Percentiles rank a stretch among this genome's conserved stretches.
Conservation (phyloP, 805 yeast species). For the Wickerhamomyces bovis region DNA sequence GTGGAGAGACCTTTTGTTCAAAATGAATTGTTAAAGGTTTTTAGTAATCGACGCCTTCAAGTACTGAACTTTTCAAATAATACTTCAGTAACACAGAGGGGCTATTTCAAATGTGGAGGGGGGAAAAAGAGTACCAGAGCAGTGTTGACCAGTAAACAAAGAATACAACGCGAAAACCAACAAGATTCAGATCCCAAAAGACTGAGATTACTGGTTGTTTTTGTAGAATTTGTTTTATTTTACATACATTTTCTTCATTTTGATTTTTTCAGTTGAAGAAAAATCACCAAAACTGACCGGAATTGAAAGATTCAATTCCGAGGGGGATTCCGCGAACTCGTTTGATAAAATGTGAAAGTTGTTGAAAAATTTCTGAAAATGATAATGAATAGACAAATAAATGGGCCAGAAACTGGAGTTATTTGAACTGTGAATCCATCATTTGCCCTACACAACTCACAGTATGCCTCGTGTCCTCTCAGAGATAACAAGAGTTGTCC, state of each 20-base stretch:
- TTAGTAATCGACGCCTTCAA: background rate
- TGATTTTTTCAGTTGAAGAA: background rate
- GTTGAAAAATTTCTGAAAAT: background rate
- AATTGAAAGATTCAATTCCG: background rate
- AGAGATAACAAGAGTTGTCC: slow-evolving; percentile 9
- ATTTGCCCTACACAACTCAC: background rate
- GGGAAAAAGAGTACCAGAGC: background rate
- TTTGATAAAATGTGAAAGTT: background rate
- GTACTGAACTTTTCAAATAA: background rate
- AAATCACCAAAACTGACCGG: background rate
- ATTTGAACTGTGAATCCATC: background rate
- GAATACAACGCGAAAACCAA: background rate
- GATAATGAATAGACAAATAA: background rate
- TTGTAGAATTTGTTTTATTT: background rate
- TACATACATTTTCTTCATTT: background rate
- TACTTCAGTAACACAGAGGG: background rate
- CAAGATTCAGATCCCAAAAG: background rate
- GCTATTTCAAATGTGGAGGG: background rate
- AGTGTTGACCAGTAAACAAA: background rate
- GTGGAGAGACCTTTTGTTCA: background rate
- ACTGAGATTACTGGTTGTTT: background rate
- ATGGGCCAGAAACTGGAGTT: background rate
- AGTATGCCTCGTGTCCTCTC: slow-evolving; percentile 22
- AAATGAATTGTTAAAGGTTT: background rate
- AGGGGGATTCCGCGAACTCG: background rate